Evolutionary conservation across 2,329 filamentous ascomycete genomes (phyloP).

Genomic region (Amesomyces nigricolor): DNA sequence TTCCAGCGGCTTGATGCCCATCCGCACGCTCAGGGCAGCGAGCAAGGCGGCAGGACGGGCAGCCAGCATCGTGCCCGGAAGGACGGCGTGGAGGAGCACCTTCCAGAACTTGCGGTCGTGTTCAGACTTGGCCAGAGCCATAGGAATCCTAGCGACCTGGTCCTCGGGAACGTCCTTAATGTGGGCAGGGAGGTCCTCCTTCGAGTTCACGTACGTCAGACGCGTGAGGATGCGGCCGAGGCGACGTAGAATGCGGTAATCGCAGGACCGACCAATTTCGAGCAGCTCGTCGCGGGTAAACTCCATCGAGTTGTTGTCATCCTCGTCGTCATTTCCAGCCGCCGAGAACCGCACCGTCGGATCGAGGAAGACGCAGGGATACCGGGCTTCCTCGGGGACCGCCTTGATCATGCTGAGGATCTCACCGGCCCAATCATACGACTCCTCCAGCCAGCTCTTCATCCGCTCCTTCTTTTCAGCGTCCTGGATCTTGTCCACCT

Average conservation of each 20-base stretch:
- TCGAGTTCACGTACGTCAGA: constrained; percentile 39
- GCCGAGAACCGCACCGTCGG: constrained; percentile 38
- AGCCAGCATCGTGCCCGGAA: constrained; percentile 44
- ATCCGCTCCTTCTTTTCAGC: constrained; percentile 34
- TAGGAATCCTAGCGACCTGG: constrained; percentile 39
- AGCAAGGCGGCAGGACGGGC: constrained; percentile 41
- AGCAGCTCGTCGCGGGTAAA: constrained; percentile 44
- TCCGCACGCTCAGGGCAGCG: constrained; percentile 42
- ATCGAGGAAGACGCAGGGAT: constrained; percentile 46
- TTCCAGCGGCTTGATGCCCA: constrained; percentile 40
- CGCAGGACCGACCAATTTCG: constrained; percentile 48
- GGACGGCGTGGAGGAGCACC: constrained; percentile 42
- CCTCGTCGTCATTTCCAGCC: constrained; percentile 22
- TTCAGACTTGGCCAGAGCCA: constrained; percentile 35
- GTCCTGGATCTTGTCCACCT: constrained; percentile 35
- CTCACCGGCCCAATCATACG: constrained; percentile 44
- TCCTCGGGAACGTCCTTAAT: constrained; percentile 31
- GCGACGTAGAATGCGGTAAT: constrained; percentile 42
- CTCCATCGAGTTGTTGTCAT: constrained; percentile 26
- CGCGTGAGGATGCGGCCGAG: constrained; percentile 43
- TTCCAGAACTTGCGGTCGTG: constrained; percentile 41
- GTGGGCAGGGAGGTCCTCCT: constrained; percentile 40
- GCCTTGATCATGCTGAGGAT: constrained; percentile 35
- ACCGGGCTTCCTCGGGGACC: constrained; percentile 36
- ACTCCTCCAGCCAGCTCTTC: constrained; percentile 46